phyloP scores from a whole-genome alignment of 371 early-diverging fungal genomes.

The Haplosporangium sp. region DNA sequence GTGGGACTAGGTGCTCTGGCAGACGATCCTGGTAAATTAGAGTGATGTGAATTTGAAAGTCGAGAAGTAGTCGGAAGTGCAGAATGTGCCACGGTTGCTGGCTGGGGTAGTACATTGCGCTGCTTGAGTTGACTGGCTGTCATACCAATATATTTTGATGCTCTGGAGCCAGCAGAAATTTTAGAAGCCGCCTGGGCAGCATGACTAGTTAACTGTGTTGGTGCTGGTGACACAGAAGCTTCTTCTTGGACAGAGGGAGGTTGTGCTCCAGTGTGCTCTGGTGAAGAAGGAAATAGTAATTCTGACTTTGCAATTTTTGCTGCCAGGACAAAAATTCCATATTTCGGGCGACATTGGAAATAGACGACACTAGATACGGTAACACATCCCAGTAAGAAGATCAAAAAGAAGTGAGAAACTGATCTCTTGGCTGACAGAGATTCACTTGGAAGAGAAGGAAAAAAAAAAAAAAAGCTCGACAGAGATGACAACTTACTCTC shows the following conservation, averaged over 20 bases:
- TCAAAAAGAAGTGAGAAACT: background rate
- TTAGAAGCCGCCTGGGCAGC: slow-evolving; percentile 59
- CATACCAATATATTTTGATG: slow-evolving; percentile 72
- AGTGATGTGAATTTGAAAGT: slow-evolving; percentile 7
- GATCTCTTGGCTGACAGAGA: no score
- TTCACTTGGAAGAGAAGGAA: background rate
- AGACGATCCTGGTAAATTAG: slow-evolving; percentile 10
- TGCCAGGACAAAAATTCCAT: slow-evolving; percentile 78
- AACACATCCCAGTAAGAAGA: slow-evolving; percentile 4
- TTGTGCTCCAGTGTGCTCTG: slow-evolving; percentile 20
- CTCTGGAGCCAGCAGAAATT: slow-evolving; percentile 68
- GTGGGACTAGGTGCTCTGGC: slow-evolving; percentile 40
- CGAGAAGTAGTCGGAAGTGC: slow-evolving; percentile 10
- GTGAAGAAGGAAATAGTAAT: slow-evolving; percentile 53
- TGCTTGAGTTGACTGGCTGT: slow-evolving; percentile 69
- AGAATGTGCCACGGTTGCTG: background rate
- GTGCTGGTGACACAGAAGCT: slow-evolving; percentile 9
- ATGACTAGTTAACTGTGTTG: slow-evolving; percentile 30
- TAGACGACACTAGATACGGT: slow-evolving; percentile 64
- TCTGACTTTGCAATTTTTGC: slow-evolving; percentile 68
- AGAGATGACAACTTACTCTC: slow-evolving; percentile 65
- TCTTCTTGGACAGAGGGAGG: slow-evolving; percentile 21
- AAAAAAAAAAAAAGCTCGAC: background rate
- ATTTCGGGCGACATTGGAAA: slow-evolving; percentile 75
- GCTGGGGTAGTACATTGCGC: slow-evolving; percentile 50